Evolutionary conservation across 2,329 filamentous ascomycete genomes (phyloP), one percentile per base, ranked within the genome.

Genomic region (Chrysoporthe austroafricana): DNA sequence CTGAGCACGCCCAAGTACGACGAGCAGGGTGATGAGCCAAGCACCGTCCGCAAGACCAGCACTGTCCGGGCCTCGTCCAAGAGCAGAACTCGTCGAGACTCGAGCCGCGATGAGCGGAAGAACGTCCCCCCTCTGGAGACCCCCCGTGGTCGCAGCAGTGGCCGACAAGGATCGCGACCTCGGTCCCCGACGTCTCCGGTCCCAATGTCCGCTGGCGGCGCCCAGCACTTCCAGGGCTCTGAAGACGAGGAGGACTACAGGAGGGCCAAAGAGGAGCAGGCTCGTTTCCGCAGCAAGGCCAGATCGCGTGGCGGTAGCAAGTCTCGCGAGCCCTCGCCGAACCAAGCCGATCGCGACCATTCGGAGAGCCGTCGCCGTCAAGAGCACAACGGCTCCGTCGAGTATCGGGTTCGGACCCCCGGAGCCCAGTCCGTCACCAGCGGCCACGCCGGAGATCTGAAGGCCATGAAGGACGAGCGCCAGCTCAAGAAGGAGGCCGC

Each of bases 111-210:
- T 48, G 84, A 86, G 60, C 48, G 43, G 43, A 77, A 78, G 61
- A 78, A 77, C 2, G 79, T 79, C 2, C 78, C 78, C 7, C 76
- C 80, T 1, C 74, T 86, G 42, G 83, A 86, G 7, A 77, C 82
- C 9, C 68, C 73, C 34, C 86, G 91, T 62, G 91, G 90, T 2
- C 85, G 91, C 71, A 91, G 89, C 73, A 80, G 84, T 60, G 85
- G 84, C 18, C 85, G 89, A 18, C 83, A 87, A 21, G 85, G 83
- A 2, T 87, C 88, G n/a, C 75, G 79, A 2, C 80, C 85, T 57
- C 84, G 89, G 62, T 97, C 94, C 1, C 94, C 94, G 1, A 91
- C 91, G 0, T 95, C 93, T 0, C 93, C 94, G 1, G 80, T 94
- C 32, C 92, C 93, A 4, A 90, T 95, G 82, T 88, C 91, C 2